Evolutionary conservation across 306 rosid species (phyloP), one percentile per base, ranked within the genome.

Genomic region (Crataegus laevigata): DNA sequence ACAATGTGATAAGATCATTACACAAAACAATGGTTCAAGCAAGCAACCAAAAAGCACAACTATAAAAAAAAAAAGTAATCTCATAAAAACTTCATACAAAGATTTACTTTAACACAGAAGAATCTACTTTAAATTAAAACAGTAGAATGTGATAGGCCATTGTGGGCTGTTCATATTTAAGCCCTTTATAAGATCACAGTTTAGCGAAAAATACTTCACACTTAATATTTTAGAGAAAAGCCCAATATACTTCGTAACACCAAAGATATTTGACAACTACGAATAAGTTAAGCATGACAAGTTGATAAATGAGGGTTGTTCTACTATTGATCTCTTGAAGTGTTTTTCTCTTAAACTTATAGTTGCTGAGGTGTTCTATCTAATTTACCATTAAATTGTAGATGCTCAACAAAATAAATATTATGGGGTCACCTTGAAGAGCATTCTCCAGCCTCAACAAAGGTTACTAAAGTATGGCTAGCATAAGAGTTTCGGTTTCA

Each of bases 1-100:
- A 68, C 66, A 74, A 75, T 24, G 69, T 52, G 74, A 78, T 45
- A 72, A 69, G 75, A 80, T 38, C 60, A 62, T 65, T 51, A 71
- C n/a, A 71, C 5, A 6, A 72, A 28, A 69, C 18, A 17, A 57
- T 24, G 28, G 13, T 58, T 55, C 24, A 15, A 17, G 21, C 5
- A 29, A 63, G 11, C 55, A 72, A 38, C 12, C 61, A 24, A 17
- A 72, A 8, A 72, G 26, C 42, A 59, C 21, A 14, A 72, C 8
- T 17, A 29, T 29, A 3, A 50, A 51, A 5, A 19, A 5, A 60
- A 62, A 14, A 52, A 1, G 11, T 52, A 19, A 57, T 10, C 12
- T 21, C 26, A 14, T 3, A 24, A 6, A 15, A 45, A 2, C 32
- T 69, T 14, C 15, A 15, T 68, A 26, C 6, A 15, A 69, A 50